Conservation (phyloP, 352 stramenopile genomes). For the Globisporangium iwayamae region DNA sequence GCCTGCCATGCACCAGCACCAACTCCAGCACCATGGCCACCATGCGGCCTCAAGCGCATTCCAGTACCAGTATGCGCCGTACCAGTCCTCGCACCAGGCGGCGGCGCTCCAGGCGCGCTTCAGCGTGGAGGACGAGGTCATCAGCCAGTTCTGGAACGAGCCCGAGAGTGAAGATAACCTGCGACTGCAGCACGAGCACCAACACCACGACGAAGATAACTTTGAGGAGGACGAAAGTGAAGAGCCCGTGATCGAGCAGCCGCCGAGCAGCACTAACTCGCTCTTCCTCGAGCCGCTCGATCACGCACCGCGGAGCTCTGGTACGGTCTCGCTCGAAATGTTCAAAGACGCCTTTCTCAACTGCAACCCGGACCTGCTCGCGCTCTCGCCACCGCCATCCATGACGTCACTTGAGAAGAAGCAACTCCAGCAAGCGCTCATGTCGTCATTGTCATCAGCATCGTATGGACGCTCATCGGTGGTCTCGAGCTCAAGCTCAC, state of each 20-base stretch:
- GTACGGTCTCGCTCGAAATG: conserved; percentile 15
- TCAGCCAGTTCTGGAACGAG: conserved; percentile 14
- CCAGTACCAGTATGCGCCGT: neutral
- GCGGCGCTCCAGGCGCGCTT: conserved; percentile 2
- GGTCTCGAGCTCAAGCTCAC: neutral
- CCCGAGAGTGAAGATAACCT: conserved; percentile 9
- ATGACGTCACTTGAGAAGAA: conserved; percentile 4
- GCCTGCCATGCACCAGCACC: neutral
- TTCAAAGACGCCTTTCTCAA: conserved; percentile 29
- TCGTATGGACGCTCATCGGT: neutral
- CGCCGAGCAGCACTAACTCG: conserved; percentile 21
- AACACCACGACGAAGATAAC: neutral
- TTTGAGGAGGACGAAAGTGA: neutral
- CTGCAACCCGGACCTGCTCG: conserved; percentile 14
- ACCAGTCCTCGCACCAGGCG: neutral
- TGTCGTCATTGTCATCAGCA: neutral
- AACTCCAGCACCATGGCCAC: conserved; percentile 2
- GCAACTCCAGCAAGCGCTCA: neutral
- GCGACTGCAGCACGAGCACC: neutral
- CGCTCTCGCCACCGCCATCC: conserved; percentile 9
- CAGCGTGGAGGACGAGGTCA: conserved; percentile 14
- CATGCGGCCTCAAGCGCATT: neutral
- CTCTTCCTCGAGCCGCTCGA: conserved; percentile 20
- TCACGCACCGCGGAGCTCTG: conserved; percentile 10
- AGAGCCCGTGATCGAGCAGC: conserved; percentile 5